Base-by-base conservation (phyloP, 2,329 filamentous ascomycete species). In the Ascochyta koolunga region DNA sequence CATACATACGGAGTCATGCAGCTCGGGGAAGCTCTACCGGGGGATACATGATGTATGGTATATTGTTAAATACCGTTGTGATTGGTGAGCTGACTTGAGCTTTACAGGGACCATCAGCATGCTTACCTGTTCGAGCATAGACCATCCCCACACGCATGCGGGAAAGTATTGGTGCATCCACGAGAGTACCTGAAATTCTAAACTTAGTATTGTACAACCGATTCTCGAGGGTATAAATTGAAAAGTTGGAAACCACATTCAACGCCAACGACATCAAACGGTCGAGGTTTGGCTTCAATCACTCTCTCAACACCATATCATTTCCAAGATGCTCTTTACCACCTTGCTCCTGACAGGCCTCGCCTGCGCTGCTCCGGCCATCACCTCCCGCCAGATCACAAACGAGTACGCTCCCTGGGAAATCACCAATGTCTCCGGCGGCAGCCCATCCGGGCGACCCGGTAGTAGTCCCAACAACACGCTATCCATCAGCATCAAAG, bases 281-380 rank as follows among this genome's bases (percentile, higher is more conserved):
- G 15, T 4, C 27, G 5, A 13, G 13, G 27, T 13, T 29, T 29
- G 27, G 4, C 27, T 33, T 8, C 35, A 37, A 9, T 22, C 35
- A 13, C 11, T 13, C 5, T 29, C 8, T 37, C 35, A 10, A 24
- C 11, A 25, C 3, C 24, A 37, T 22, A 10, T 19, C 16, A 8
- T 16, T 0, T n/a, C 22, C 29, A 32, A 25, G 6, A 48, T 53
- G 50, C 38, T 42, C n/a, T 32, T 53, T 25, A 18, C 50, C n/a
- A 43, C 31, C 5, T 5, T 48, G 31, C 19, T 53, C 16, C 38
- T 53, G n/a, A 25, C 50, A 19, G 43, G 43, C 24, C 37, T 53
- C 19, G 43, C 43, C 18, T 36, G 38, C 7, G 43, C 50, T 8
- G 31, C 32, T n/a, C 42, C 43, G 25, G 24, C 42, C 25, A 25